Evolutionary conservation across 2,329 filamentous ascomycete genomes (phyloP).

Genomic region (Coniosporium tulheliwenetii): DNA sequence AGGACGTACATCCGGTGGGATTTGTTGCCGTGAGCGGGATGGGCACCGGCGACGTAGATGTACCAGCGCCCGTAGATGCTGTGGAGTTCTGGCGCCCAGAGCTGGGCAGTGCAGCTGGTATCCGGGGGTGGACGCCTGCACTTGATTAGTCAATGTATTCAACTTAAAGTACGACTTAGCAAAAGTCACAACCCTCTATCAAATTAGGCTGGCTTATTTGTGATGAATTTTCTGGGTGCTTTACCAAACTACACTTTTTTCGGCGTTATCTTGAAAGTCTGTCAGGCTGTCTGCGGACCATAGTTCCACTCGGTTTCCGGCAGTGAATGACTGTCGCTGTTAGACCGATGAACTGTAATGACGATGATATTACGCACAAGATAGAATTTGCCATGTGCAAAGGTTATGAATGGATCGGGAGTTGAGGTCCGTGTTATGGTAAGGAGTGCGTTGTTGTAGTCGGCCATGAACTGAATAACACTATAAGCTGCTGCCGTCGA

Average conservation of each 20-base stretch:
- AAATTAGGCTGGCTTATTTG: background rate
- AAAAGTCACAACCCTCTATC: background rate
- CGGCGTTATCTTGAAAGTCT: conserved; percentile 20
- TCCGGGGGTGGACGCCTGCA: conserved; percentile 24
- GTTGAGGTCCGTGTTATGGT: conserved; percentile 24
- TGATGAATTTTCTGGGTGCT: background rate
- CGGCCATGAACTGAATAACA: too few species aligned
- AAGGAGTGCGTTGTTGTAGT: conserved; percentile 23
- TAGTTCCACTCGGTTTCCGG: conserved; percentile 26
- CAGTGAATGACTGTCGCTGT: conserved; percentile 22
- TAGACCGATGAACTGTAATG: background rate
- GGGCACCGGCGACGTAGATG: conserved; percentile 31
- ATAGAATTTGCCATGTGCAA: conserved; percentile 26
- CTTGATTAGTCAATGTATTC: background rate
- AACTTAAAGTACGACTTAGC: background rate
- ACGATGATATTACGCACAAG: conserved; percentile 13
- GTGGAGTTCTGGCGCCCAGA: conserved; percentile 43
- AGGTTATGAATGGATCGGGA: conserved; percentile 29
- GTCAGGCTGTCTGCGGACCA: conserved; percentile 25
- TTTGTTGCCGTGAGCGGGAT: conserved; percentile 25
- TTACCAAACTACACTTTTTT: conserved; percentile 24
- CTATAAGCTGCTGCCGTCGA: too few species aligned
- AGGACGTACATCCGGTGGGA: conserved; percentile 31
- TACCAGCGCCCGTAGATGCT: conserved; percentile 36
- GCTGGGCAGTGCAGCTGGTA: conserved; percentile 25